Evolutionary conservation across 768 basidiomycete genomes (phyloP), one percentile per base, ranked within the genome.

Genomic region (Sporobolomyces phaffii): DNA sequence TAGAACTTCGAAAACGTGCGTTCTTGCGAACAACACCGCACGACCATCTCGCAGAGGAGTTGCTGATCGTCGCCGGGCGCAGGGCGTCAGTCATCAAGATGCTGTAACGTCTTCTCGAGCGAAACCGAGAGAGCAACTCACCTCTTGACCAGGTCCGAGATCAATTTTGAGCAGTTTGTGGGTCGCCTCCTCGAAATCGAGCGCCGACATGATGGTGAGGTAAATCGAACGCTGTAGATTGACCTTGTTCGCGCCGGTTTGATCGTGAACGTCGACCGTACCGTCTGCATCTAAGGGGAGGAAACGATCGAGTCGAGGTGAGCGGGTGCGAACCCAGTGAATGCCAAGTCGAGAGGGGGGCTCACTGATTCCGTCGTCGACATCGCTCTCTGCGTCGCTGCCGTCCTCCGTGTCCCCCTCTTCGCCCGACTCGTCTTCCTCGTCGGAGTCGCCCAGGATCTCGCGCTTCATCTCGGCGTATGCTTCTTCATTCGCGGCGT

Each of bases 21-120:
- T 77, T 98, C 96, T 81, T 99, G 96, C 2, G 96, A 98, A 78
- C 96, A 98, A 88, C 96, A 99, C 75, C 98, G 94, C 78, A 99
- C 89, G 69, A 99, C 84, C 96, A 99, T 99, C 82, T 98, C 97
- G 77, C 90, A 85, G 64, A 99, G 31, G 20, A 58, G 43, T 58
- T 58, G 56, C 56, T 58, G 54, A 29, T 22, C 14, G 17, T 14
- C 9, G 7, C 8, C 33, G 22, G 24, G 13, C 24, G 49, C n/a
- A 15, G n/a, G 17, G 10, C 45, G n/a, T 9, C n/a, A 8, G n/a
- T 9, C 45, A 47, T 79, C 77, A 97, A 94, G 73, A n/a, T n/a
- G n/a, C n/a, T n/a, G n/a, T n/a, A n/a, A n/a, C n/a, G n/a, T n/a
- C n/a, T n/a, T n/a, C n/a, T 91, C 88, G 91, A 96, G 74, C 4